Evolutionary conservation across 2,329 filamentous ascomycete genomes (phyloP).

Genomic region (Elsinoe batatas): DNA sequence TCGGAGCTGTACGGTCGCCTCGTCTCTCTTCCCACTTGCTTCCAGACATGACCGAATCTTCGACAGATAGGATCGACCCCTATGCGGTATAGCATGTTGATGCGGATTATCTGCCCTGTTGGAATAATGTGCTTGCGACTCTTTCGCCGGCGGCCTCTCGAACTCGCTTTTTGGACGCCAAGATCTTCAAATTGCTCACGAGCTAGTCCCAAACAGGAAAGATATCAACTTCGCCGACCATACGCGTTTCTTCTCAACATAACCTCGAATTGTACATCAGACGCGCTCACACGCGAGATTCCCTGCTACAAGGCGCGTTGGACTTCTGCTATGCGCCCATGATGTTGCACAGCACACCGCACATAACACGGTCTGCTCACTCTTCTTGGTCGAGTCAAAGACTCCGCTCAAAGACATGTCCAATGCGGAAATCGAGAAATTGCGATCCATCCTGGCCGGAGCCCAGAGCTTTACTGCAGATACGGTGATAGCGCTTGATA

Average conservation of each 20-base stretch:
- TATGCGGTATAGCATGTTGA: neutral
- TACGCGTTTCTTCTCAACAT: neutral
- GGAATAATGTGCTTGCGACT: neutral
- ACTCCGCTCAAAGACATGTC: neutral
- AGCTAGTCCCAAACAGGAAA: constrained; percentile 10
- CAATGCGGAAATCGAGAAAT: neutral
- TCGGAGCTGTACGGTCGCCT: constrained; percentile 7
- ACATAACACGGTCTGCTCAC: too few relatives aligned
- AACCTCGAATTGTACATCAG: neutral
- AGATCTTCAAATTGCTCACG: neutral
- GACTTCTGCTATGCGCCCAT: too few relatives aligned
- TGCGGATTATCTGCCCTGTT: neutral
- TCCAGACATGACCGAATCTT: neutral
- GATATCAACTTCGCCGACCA: neutral
- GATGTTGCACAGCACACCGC: too few relatives aligned
- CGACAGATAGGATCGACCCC: neutral
- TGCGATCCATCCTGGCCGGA: neutral
- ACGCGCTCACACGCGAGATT: neutral
- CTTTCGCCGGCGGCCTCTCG: neutral
- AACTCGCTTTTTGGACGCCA: constrained; percentile 2
- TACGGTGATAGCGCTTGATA: constrained; percentile 2
- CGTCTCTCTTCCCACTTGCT: neutral
- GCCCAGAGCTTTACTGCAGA: neutral
- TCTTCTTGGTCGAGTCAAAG: neutral
- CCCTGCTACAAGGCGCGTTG: too few relatives aligned